These are phyloP conservation scores for Trypanosoma mega DNA, from an alignment of 208 protist species.

Conservation along the genomic window DNA sequence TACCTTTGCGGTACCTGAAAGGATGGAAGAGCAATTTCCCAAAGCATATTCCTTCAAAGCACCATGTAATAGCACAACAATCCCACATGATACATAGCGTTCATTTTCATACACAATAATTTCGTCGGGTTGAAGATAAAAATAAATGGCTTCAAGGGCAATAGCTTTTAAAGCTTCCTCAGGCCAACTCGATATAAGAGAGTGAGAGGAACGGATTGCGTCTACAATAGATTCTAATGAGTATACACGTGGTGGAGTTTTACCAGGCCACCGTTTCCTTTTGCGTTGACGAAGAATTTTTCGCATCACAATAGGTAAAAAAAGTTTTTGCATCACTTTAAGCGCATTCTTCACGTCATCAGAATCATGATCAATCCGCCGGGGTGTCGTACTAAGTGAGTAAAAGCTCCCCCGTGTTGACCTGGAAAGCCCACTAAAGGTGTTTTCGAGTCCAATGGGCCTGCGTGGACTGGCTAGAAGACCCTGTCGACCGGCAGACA, in stretches of 20 bases:
- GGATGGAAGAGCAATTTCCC: background rate
- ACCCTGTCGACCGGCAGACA: conserved; percentile 37
- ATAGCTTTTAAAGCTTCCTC: conserved; percentile 51
- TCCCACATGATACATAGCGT: conserved; percentile 69
- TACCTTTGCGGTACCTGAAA: conserved; percentile 18
- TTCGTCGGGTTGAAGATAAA: conserved; percentile 52
- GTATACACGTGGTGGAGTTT: conserved; percentile 56
- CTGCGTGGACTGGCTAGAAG: conserved; percentile 6
- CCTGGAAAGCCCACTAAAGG: conserved; percentile 1
- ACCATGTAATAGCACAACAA: conserved; percentile 81
- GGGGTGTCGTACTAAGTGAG: background rate
- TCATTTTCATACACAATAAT: conserved; percentile 77
- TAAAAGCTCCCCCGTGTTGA: conserved; percentile 1
- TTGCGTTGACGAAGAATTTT: conserved; percentile 41
- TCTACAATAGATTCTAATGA: conserved; percentile 61
- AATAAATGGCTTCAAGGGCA: conserved; percentile 46
- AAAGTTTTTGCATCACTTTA: conserved; percentile 39
- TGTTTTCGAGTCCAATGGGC: background rate
- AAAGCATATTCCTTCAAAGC: conserved; percentile 44
- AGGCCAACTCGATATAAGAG: conserved; percentile 61
- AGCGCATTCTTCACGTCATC: conserved; percentile 42
- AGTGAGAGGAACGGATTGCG: conserved; percentile 55
- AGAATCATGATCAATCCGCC: conserved; percentile 38
- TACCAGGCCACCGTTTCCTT: conserved; percentile 29
- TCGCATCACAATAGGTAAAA: conserved; percentile 60